These are phyloP conservation scores for Dentipellis sp. DNA, from an alignment of 768 basidiomycete species.

Conservation along the genomic window DNA sequence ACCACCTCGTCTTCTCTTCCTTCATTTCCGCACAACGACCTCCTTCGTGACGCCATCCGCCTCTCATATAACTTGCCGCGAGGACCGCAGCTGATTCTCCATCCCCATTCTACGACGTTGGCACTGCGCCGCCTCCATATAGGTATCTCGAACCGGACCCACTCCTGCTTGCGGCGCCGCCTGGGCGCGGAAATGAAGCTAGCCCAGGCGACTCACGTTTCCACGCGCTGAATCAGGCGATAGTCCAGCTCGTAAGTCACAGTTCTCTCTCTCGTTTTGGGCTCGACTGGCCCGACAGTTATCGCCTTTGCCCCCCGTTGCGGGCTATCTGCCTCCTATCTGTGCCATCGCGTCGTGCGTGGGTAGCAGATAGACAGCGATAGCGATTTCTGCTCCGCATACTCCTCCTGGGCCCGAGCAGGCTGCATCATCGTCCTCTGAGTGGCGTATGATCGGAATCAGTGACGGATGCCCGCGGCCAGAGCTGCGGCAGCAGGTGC, in stretches of 20 bases:
- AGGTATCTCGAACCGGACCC: constrained; percentile 96
- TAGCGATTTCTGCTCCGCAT: not conserved
- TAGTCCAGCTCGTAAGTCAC: constrained; percentile 78
- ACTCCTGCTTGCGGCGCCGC: constrained; percentile 61
- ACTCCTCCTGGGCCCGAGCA: not conserved
- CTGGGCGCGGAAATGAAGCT: constrained; percentile 43
- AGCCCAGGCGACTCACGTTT: constrained; percentile 66
- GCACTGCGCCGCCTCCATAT: not conserved
- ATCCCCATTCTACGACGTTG: constrained; percentile 1
- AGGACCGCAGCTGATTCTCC: constrained; percentile 9
- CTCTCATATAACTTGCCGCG: not conserved
- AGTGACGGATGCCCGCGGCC: not conserved
- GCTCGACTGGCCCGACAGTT: not conserved
- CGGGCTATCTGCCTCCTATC: not conserved
- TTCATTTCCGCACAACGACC: constrained; percentile 14
- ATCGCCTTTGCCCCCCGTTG: not conserved
- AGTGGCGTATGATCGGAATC: not conserved
- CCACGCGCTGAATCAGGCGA: constrained; percentile 88
- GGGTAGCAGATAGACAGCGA: not conserved
- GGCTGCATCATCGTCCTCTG: not conserved
- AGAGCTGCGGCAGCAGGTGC: not conserved
- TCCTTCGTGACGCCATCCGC: constrained; percentile 2
- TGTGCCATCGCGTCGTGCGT: not conserved
- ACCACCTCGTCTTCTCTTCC: constrained; percentile 11
- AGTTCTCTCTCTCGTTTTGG: not conserved